Evolutionary conservation across 2,329 filamentous ascomycete species (phyloP).

Genomic region (Nemania bipapillata): DNA sequence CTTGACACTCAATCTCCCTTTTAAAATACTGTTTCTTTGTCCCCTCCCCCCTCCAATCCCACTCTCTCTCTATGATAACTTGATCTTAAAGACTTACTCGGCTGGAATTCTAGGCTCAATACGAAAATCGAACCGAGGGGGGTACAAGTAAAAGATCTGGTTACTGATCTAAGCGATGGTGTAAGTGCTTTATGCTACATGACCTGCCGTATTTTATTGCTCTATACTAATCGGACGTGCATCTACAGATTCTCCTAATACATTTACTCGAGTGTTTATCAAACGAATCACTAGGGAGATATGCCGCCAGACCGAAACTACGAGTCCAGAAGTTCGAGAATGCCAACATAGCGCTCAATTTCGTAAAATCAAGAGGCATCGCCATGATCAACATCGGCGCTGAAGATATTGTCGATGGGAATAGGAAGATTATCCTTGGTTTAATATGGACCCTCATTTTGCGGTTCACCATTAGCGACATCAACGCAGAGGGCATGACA

Average conservation of each 20-base stretch:
- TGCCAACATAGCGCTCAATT: conserved; percentile 93
- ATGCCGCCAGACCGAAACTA: conserved; percentile 94
- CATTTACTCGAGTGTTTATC: conserved; percentile 97
- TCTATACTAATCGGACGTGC: conserved; percentile 14
- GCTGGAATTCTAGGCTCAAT: conserved; percentile 76
- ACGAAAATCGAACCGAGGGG: conserved; percentile 85
- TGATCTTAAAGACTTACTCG: conserved; percentile 38
- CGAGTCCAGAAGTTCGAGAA: conserved; percentile 98
- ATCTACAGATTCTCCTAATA: conserved; percentile 83
- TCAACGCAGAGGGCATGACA: conserved; percentile 97
- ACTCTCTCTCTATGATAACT: conserved; percentile 1
- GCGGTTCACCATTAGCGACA: conserved; percentile 97
- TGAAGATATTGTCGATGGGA: conserved; percentile 97
- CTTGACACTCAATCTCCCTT: conserved; percentile 1
- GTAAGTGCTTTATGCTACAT: conserved; percentile 64
- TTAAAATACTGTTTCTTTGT: conserved; percentile 42
- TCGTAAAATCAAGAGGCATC: conserved; percentile 88
- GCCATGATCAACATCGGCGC: conserved; percentile 99
- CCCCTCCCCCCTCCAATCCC: no score
- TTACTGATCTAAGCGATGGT: conserved; percentile 90
- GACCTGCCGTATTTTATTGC: not conserved
- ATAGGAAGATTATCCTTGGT: conserved; percentile 95
- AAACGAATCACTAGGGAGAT: conserved; percentile 92
- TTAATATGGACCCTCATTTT: conserved; percentile 99
- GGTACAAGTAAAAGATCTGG: conserved; percentile 85